Evolutionary conservation across 2,329 filamentous ascomycete genomes (phyloP).

Genomic region (Rhinocladiella similis): DNA sequence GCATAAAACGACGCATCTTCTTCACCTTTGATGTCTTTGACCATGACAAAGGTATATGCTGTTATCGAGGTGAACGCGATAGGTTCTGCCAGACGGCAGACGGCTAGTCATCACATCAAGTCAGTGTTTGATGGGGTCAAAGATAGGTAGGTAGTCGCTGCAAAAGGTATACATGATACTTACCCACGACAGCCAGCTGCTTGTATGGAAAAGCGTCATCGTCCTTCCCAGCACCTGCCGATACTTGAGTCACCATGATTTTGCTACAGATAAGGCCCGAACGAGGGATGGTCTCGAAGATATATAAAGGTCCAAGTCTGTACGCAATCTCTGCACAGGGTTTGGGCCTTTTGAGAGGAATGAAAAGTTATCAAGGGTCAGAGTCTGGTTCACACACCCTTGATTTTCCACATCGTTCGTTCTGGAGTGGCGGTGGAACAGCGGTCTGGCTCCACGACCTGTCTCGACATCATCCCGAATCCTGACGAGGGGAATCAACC

Average conservation of each 20-base stretch:
- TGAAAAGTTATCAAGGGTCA: neutral
- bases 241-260: neutral
- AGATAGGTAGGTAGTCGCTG: neutral
- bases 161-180: conserved; percentile 11
- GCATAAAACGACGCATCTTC: conserved; percentile 29
- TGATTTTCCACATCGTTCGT: neutral
- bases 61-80: conserved; percentile 50
- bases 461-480: neutral
- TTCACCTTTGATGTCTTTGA: conserved; percentile 41
- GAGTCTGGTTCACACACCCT: neutral
- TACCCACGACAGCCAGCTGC: conserved; percentile 48
- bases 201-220: conserved; percentile 44
- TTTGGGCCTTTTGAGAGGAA: neutral
- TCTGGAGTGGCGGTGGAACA: neutral
- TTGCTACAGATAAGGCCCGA: neutral
- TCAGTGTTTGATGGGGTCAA: neutral
- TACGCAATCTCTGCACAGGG: neutral
- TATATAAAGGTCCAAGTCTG: neutral
- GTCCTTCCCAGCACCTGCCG: neutral
- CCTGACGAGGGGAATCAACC: neutral
- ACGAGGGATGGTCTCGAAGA: neutral
- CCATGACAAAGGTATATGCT: conserved; percentile 47
- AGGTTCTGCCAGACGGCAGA: conserved; percentile 49
- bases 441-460: neutral
- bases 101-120: conserved; percentile 32